Percentiles rank a stretch among this genome's conserved stretches.
Evolutionary conservation across 768 basidiomycete species (phyloP).

Genomic region (Lentinula sp.): DNA sequence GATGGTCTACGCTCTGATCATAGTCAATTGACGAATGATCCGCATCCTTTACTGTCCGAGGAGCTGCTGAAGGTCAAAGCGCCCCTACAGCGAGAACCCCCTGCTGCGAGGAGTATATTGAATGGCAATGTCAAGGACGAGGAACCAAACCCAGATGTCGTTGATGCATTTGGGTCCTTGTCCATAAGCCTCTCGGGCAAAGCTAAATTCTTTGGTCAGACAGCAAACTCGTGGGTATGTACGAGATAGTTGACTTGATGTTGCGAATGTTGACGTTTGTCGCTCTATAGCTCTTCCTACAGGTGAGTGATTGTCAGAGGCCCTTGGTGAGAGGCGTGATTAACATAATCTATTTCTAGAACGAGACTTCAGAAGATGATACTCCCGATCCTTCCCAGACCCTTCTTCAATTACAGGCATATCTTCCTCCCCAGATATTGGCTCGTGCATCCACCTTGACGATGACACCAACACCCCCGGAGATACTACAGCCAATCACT

Average conservation of each 20-base stretch:
- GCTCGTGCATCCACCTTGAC: conserved; percentile 62
- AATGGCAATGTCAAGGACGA: conserved; percentile 48
- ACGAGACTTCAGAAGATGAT: conserved; percentile 54
- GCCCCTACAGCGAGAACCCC: conserved; percentile 65
- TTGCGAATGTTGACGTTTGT: conserved; percentile 2
- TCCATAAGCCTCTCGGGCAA: conserved; percentile 67
- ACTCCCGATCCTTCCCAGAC: conserved; percentile 41
- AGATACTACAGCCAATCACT: conserved; percentile 37
- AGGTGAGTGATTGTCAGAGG: conserved; percentile 37
- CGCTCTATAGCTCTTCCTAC: conserved; percentile 57
- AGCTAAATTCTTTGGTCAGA: conserved; percentile 72
- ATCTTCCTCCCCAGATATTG: conserved; percentile 60
- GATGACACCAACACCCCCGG: conserved; percentile 32
- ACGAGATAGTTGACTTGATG: not conserved
- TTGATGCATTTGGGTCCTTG: conserved; percentile 78
- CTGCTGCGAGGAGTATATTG: conserved; percentile 30
- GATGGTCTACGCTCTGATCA: conserved; percentile 62
- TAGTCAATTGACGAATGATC: conserved; percentile 47
- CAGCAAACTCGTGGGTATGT: conserved; percentile 72
- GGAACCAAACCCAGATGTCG: conserved; percentile 57
- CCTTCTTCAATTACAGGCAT: conserved; percentile 40
- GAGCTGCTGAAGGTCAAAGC: conserved; percentile 74
- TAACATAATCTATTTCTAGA: conserved; percentile 29
- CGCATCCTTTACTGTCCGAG: conserved; percentile 63
- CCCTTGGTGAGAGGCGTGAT: not conserved